These are phyloP conservation scores for Termitomyces sp. DNA, from an alignment of 768 basidiomycete genomes.

Conservation along the genomic window DNA sequence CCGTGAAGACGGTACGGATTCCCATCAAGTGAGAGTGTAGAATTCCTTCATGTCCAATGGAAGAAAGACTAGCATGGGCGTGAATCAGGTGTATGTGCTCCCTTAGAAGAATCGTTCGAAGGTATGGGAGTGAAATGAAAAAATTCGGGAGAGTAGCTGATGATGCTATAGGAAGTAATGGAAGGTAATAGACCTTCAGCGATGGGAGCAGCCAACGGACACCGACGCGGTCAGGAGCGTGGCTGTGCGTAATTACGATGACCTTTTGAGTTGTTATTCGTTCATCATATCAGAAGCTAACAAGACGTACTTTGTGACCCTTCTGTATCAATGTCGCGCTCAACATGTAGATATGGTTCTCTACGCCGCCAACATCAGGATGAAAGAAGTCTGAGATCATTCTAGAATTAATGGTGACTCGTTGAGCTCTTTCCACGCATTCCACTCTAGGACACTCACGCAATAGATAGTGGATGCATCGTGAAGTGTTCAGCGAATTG, in stretches of 20 bases:
- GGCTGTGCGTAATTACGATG: conserved; percentile 91
- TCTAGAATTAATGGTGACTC: conserved; percentile 34
- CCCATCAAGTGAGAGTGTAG: conserved; percentile 86
- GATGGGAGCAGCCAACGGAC: conserved; percentile 84
- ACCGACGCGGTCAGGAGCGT: conserved; percentile 81
- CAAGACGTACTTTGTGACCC: conserved; percentile 72
- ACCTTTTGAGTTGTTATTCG: conserved; percentile 50
- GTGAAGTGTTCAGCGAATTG: neutral
- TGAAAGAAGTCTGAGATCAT: conserved; percentile 98
- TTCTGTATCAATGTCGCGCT: conserved; percentile 74
- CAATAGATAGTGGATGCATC: conserved; percentile 34
- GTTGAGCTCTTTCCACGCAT: neutral
- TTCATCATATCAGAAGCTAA: neutral
- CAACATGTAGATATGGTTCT: conserved; percentile 94
- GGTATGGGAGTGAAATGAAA: conserved; percentile 87
- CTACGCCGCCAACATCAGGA: conserved; percentile 92
- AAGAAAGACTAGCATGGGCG: conserved; percentile 87
- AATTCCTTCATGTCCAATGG: conserved; percentile 90
- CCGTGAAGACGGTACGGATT: conserved; percentile 90
- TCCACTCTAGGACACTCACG: conserved; percentile 21
- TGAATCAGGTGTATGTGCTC: conserved; percentile 88
- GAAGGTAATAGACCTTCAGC: conserved; percentile 94
- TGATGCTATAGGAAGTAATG: conserved; percentile 83
- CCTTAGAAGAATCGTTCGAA: conserved; percentile 82
- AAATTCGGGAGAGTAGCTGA: conserved; percentile 95